phyloP scores from a whole-genome alignment of 164 flowering plant genomes.

The Euptelea pleiosperma region DNA sequence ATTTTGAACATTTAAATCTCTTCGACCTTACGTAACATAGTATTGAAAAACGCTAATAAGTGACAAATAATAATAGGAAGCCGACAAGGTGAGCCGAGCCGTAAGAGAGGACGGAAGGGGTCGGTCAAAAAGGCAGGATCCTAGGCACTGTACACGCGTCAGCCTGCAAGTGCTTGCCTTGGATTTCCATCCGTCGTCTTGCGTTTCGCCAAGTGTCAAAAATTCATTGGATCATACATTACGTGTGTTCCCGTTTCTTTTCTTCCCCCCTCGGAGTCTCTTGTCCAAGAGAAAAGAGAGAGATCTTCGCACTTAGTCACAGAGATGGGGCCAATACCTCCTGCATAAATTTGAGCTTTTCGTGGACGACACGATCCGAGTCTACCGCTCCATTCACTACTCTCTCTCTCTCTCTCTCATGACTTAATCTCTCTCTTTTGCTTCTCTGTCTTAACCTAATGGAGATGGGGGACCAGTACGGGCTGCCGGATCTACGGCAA shows the following conservation, averaged over 20 bases:
- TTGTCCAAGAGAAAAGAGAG: constrained; percentile 10
- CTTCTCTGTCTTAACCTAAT: constrained; percentile 1
- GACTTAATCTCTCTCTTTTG: constrained; percentile 17
- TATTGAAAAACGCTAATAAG: too few species aligned
- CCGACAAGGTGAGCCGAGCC: neutral
- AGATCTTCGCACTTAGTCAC: neutral
- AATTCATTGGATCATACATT: constrained; percentile 13
- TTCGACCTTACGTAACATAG: too few species aligned
- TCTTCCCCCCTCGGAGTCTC: too few species aligned
- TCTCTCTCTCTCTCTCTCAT: constrained; percentile 19
- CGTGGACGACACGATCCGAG: constrained; percentile 87
- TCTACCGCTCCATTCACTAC: constrained; percentile 54
- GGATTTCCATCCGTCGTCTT: constrained; percentile 20
- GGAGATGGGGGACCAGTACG: constrained; percentile 62
- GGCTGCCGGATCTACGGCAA: constrained; percentile 60
- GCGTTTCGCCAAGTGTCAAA: constrained; percentile 15
- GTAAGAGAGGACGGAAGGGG: neutral
- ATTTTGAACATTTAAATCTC: too few species aligned
- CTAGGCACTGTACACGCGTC: constrained; percentile 44
- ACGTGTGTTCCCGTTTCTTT: constrained; percentile 8
- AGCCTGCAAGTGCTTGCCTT: constrained; percentile 12
- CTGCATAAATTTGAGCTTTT: constrained; percentile 53
- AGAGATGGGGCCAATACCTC: constrained; percentile 42
- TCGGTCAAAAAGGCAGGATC: constrained; percentile 35
- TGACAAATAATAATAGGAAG: too few species aligned